A percentile compares a stretch with the other conserved stretches of the same genome.
Evolutionary conservation across 2,329 filamentous ascomycete genomes (phyloP).

Genomic region (Didymella lethalis): DNA sequence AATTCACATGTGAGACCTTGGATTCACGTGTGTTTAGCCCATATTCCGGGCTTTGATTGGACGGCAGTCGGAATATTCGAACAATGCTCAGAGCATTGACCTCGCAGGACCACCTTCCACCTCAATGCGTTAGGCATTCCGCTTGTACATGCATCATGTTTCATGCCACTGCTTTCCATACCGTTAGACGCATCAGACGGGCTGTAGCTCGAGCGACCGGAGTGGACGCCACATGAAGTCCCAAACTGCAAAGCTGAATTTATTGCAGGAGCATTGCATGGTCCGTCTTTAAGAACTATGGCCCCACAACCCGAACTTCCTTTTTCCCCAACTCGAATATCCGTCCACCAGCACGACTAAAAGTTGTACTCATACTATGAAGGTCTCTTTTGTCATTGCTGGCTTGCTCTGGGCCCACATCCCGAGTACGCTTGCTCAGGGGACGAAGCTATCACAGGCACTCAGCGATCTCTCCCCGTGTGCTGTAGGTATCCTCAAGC

Average conservation of each 20-base stretch:
- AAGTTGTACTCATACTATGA: not conserved
- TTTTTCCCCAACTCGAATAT: not conserved
- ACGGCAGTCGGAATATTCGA: not conserved
- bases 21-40: not conserved
- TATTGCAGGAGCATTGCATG: not conserved
- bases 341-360: not conserved
- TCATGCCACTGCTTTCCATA: not conserved
- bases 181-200: not conserved
- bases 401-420: not conserved
- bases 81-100: not conserved
- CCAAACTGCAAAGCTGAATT: not conserved
- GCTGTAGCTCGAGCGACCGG: not conserved
- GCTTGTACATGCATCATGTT: not conserved
- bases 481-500: not conserved
- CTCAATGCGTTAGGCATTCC: not conserved
- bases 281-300: not conserved
- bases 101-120: not conserved
- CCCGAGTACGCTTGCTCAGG: not conserved
- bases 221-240: not conserved
- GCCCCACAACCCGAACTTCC: not conserved
- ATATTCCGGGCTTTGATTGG: not conserved
- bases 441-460: not conserved
- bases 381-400: not conserved
- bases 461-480: not conserved
- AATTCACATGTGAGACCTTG: not conserved